Percentiles rank a stretch among this genome's conserved stretches.
phyloP scores from a whole-genome alignment of 495 filamentous ascomycete genomes.

The Aspergillus conjunctus region DNA sequence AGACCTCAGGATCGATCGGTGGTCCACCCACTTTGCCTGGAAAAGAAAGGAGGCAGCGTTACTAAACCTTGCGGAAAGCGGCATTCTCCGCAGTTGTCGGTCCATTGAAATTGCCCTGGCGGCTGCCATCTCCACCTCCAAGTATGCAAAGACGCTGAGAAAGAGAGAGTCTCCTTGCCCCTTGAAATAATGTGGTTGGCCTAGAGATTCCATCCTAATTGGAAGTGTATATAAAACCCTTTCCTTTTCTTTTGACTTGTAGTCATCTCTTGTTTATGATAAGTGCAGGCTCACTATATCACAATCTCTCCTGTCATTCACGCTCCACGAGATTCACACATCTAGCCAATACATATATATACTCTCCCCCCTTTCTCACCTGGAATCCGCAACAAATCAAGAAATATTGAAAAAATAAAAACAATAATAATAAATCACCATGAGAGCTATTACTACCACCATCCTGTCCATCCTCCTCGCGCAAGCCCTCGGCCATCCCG shows the following conservation, averaged over 20 bases:
- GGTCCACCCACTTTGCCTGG: not conserved
- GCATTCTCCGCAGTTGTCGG: constrained; percentile 8
- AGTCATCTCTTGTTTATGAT: not conserved
- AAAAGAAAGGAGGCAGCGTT: not conserved
- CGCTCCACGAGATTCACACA: no score
- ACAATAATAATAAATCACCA: no score
- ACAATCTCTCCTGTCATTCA: no score
- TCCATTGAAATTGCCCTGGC: not conserved
- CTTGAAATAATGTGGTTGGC: not conserved
- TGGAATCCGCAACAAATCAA: no score
- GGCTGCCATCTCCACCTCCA: constrained; percentile 14
- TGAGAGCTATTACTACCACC: not conserved
- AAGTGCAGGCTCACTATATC: no score
- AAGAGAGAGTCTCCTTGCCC: not conserved
- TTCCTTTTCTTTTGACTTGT: not conserved
- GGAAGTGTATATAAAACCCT: constrained; percentile 4
- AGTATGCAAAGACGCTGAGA: constrained; percentile 6
- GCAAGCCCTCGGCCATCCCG: constrained; percentile 5
- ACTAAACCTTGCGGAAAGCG: not conserved
- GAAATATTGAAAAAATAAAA: no score
- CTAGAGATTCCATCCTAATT: not conserved
- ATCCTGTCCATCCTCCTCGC: constrained; percentile 3
- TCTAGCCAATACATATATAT: no score
- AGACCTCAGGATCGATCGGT: not conserved
- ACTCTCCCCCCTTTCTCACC: no score